Percentiles rank a stretch among this genome's conserved stretches.
Conservation (phyloP, 73 alveolate species). For the Symbiodinium pilosum region DNA sequence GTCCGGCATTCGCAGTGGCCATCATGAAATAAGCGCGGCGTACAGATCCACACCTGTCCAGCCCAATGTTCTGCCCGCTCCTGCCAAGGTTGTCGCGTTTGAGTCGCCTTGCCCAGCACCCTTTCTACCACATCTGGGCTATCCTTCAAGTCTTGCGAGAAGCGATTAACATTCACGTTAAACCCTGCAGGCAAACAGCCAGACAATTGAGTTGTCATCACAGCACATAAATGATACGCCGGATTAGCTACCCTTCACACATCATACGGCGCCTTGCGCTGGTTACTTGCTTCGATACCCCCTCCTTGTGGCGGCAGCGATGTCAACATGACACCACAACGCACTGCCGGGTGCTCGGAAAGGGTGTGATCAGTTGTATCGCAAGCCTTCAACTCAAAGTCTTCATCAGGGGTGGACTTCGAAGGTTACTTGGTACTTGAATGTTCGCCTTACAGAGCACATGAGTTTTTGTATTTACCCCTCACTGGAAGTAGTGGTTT, state of each 20-base stretch:
- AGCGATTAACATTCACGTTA: not conserved
- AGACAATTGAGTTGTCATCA: not conserved
- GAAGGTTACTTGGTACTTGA: not conserved
- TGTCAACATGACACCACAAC: not conserved
- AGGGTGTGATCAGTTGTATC: not conserved
- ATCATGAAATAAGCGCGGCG: too few relatives aligned
- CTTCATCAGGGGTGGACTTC: not conserved
- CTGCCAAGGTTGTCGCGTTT: too few relatives aligned
- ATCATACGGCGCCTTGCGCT: not conserved
- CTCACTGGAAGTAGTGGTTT: too few relatives aligned
- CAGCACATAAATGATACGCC: not conserved
- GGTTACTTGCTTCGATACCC: not conserved
- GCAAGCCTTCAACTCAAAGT: not conserved
- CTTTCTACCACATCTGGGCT: too few relatives aligned
- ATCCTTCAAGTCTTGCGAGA: not conserved
- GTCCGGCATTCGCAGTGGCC: too few relatives aligned
- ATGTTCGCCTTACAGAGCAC: not conserved
- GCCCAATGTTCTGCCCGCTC: too few relatives aligned
- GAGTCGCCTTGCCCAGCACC: too few relatives aligned
- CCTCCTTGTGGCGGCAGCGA: not conserved
- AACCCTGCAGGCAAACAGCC: not conserved
- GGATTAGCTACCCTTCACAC: not conserved
- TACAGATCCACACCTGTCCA: too few relatives aligned
- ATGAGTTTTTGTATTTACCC: too few relatives aligned
- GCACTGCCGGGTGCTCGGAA: not conserved